Evolutionary conservation across 768 basidiomycete genomes (phyloP).

Genomic region (Dictyophora rubrovolvata): DNA sequence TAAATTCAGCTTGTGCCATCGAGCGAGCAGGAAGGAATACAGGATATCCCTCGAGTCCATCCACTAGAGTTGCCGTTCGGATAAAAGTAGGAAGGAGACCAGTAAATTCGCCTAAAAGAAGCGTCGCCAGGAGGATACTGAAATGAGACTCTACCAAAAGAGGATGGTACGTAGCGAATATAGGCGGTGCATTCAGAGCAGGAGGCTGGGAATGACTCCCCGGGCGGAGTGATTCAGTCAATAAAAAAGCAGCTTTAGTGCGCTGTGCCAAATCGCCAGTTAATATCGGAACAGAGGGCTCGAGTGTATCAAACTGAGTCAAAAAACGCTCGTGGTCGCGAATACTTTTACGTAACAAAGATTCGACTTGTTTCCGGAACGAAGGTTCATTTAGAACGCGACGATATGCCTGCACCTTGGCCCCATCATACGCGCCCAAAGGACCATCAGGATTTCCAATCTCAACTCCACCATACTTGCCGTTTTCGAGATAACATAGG

Average conservation of each 20-base stretch:
- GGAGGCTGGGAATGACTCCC: slow-evolving; percentile 35
- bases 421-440: slow-evolving; percentile 45
- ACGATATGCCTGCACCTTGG: slow-evolving; percentile 58
- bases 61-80: slow-evolving; percentile 57
- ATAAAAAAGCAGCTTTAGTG: slow-evolving; percentile 56
- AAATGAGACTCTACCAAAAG: slow-evolving; percentile 82
- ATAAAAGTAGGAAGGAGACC: slow-evolving; percentile 54
- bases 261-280: slow-evolving; percentile 37
- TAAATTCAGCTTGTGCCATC: slow-evolving; percentile 84
- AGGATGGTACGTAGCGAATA: slow-evolving; percentile 85
- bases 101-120: slow-evolving; percentile 71
- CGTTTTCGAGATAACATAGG: slow-evolving; percentile 64
- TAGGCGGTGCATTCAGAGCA: slow-evolving; percentile 39
- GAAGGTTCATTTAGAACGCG: slow-evolving; percentile 39
- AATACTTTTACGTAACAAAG: slow-evolving; percentile 60
- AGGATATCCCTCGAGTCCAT: slow-evolving; percentile 81
- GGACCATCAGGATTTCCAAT: slow-evolving; percentile 75
- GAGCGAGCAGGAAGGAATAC: slow-evolving; percentile 80
- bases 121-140: slow-evolving; percentile 60
- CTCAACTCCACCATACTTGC: slow-evolving; percentile 77
- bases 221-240: slow-evolving; percentile 59
- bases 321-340: slow-evolving; percentile 83
- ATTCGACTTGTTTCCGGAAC: slow-evolving; percentile 51
- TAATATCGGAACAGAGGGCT: slow-evolving; percentile 23
- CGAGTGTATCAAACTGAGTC: slow-evolving; percentile 70